Conservation (phyloP, 208 protist genomes). For the Acanthamoeba sp. region DNA sequence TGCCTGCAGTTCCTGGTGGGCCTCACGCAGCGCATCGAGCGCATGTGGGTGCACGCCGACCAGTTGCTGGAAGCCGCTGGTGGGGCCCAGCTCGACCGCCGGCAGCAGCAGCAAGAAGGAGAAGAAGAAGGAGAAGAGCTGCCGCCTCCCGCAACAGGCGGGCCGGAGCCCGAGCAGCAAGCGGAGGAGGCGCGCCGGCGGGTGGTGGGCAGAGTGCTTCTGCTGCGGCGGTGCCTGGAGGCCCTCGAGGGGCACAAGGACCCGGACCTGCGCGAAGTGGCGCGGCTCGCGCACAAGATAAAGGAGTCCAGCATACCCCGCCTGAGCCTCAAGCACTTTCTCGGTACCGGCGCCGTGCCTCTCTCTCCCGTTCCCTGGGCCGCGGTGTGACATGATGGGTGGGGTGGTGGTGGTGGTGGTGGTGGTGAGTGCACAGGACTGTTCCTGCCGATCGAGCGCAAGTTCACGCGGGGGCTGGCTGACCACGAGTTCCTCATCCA, state of each 20-base stretch:
- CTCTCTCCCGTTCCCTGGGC: not conserved
- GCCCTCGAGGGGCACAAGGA: not conserved
- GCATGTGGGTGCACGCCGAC: constrained; percentile 37
- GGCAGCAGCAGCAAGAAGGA: no score
- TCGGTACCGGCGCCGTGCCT: not conserved
- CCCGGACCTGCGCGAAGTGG: not conserved
- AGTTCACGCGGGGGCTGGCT: constrained; percentile 18
- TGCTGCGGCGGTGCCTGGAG: not conserved
- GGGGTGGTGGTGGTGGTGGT: no score
- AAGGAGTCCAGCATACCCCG: not conserved
- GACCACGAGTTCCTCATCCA: constrained; percentile 58
- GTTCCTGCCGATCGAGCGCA: constrained; percentile 54
- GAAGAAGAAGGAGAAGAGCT: no score
- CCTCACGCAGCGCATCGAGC: constrained; percentile 30
- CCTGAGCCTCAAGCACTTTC: constrained; percentile 56
- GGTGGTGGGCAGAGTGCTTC: not conserved
- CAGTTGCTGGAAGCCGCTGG: not conserved
- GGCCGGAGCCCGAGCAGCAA: not conserved
- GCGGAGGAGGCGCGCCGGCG: not conserved
- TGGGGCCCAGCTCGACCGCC: not conserved
- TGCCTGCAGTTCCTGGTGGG: constrained; percentile 31
- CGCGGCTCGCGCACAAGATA: constrained; percentile 1
- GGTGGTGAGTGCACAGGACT: not conserved
- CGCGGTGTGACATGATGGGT: not conserved
- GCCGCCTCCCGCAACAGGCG: no score